Percentiles rank a stretch among this genome's conserved stretches.
phyloP scores from a whole-genome alignment of 306 rosid species.

The Quercus agrifolia region DNA sequence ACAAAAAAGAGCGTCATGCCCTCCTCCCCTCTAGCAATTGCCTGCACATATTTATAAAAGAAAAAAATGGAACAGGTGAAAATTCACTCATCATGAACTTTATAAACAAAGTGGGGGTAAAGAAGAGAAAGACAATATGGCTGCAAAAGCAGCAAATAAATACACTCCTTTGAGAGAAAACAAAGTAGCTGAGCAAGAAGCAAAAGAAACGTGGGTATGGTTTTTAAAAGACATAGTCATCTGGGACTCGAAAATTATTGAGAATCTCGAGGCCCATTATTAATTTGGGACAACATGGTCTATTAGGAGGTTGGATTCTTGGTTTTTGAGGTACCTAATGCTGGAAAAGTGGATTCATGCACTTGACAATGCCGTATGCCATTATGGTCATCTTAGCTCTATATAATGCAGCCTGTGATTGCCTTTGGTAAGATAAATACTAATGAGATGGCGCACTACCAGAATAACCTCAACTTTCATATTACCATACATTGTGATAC shows the following conservation, averaged over 20 bases:
- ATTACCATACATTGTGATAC: not conserved
- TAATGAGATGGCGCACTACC: not conserved
- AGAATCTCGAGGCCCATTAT: too few relatives aligned
- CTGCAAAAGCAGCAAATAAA: constrained; percentile 22
- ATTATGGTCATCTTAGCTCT: too few relatives aligned
- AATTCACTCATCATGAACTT: too few relatives aligned
- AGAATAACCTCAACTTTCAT: not conserved
- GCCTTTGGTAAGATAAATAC: not conserved
- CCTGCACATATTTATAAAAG: too few relatives aligned
- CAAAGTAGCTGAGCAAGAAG: constrained; percentile 13
- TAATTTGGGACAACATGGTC: too few relatives aligned
- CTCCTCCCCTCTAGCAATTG: too few relatives aligned
- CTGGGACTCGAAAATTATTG: constrained; percentile 1
- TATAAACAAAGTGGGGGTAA: not conserved
- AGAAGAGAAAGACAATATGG: constrained; percentile 11
- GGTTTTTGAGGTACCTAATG: too few relatives aligned
- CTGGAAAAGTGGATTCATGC: too few relatives aligned
- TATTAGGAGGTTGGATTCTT: too few relatives aligned
- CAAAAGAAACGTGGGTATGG: not conserved
- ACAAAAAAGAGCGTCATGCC: too few relatives aligned
- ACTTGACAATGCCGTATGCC: not conserved
- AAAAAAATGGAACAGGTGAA: too few relatives aligned
- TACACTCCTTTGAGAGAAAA: not conserved
- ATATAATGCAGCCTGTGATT: too few relatives aligned
- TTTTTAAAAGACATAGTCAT: constrained; percentile 16